These are phyloP conservation scores for Fraxinus nigra DNA, from an alignment of 305 asterid species.

Conservation along the genomic window DNA sequence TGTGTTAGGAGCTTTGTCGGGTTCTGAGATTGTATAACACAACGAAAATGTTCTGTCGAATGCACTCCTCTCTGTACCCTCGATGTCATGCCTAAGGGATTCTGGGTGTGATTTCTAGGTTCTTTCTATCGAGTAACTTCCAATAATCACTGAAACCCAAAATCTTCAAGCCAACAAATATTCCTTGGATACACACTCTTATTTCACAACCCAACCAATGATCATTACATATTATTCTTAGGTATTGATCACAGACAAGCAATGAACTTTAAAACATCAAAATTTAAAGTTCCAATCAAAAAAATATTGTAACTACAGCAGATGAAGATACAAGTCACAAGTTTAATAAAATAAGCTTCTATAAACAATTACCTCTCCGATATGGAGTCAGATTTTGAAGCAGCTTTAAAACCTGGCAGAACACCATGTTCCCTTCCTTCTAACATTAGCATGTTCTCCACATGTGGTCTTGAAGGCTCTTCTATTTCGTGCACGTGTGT, in stretches of 20 bases:
- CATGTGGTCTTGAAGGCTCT: constrained; percentile 63
- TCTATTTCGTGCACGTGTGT: constrained; percentile 74
- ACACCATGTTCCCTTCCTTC: constrained; percentile 53
- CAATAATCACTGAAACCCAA: background rate
- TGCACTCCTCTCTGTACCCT: background rate
- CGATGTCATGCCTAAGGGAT: background rate
- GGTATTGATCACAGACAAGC: constrained; percentile 4
- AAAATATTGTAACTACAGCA: background rate
- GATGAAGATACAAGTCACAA: constrained; percentile 9
- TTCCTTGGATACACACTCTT: background rate
- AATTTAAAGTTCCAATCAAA: background rate
- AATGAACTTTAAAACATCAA: background rate
- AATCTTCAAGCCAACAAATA: background rate
- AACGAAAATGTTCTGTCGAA: background rate
- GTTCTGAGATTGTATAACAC: background rate
- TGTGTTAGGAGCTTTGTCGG: background rate
- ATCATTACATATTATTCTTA: background rate
- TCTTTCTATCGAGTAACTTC: background rate
- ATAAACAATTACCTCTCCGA: constrained; percentile 55
- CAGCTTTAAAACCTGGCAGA: constrained; percentile 74
- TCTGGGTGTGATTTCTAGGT: background rate
- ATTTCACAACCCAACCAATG: background rate
- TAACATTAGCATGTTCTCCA: constrained; percentile 53
- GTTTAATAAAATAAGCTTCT: constrained; percentile 1
- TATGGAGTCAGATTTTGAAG: constrained; percentile 56